Evolutionary conservation across 2,329 filamentous ascomycete species (phyloP).

Genomic region (Penicillium nordicum): DNA sequence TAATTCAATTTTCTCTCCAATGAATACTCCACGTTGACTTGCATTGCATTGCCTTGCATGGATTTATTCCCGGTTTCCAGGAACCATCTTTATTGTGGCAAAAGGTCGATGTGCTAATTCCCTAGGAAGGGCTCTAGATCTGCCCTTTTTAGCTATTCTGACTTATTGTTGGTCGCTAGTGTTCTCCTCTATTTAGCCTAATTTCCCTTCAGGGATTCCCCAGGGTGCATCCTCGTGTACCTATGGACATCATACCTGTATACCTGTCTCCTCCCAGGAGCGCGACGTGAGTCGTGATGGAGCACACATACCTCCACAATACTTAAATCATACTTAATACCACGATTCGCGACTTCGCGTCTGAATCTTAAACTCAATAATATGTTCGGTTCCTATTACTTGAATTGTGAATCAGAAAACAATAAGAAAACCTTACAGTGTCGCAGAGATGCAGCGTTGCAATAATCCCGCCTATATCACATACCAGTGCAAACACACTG

Average conservation of each 20-base stretch:
- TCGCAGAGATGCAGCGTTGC: slow-evolving; percentile 4
- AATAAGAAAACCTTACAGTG: slow-evolving; percentile 5
- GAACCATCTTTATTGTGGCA: slow-evolving; percentile 8
- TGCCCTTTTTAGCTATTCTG: neutral
- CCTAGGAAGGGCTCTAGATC: neutral
- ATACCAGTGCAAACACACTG: slow-evolving; percentile 7
- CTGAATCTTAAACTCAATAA: neutral
- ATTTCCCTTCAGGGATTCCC: neutral
- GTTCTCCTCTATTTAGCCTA: neutral
- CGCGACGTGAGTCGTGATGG: slow-evolving; percentile 8
- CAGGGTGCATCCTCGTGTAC: slow-evolving; percentile 3
- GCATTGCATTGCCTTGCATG: slow-evolving; percentile 25
- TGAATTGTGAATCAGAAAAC: neutral
- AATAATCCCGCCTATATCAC: slow-evolving; percentile 9
- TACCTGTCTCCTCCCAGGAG: neutral
- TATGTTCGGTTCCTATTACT: neutral
- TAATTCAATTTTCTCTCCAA: neutral
- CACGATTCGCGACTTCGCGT: neutral
- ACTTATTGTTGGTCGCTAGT: neutral
- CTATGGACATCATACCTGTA: neutral
- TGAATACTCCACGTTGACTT: slow-evolving; percentile 11
- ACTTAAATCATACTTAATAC: neutral
- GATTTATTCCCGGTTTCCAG: slow-evolving; percentile 18
- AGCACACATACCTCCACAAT: neutral
- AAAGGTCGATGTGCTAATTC: slow-evolving; percentile 12